Conservation (phyloP, 2,329 filamentous ascomycete genomes). For the Aspergillus amoenus region DNA sequence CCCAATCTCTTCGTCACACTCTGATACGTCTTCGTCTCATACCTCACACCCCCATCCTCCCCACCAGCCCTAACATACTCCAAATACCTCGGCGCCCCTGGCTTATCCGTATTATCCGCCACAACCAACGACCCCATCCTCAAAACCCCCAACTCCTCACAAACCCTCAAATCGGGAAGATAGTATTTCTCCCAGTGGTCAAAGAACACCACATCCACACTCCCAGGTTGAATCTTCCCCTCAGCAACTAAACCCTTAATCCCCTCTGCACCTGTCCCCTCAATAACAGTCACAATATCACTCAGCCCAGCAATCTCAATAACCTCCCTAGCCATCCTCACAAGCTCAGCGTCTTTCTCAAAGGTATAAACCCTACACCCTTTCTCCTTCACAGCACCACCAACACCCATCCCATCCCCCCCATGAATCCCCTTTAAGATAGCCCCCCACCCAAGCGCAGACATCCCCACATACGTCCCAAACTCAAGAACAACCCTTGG, state of each 20-base stretch:
- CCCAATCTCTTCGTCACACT: not conserved
- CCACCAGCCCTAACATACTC: slow-evolving; percentile 34
- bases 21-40: slow-evolving; percentile 22
- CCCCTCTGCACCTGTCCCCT: not conserved
- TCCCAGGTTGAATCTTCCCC: not conserved
- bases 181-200: not conserved
- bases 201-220: not conserved
- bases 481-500: slow-evolving; percentile 29
- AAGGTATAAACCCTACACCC: not conserved
- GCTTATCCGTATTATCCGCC: slow-evolving; percentile 42
- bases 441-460: slow-evolving; percentile 33
- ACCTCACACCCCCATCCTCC: slow-evolving; percentile 19
- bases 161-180: not conserved
- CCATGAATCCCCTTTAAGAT: slow-evolving; percentile 25
- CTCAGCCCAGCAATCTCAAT: not conserved
- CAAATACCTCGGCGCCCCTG: slow-evolving; percentile 43
- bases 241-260: not conserved
- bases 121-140: slow-evolving; percentile 32
- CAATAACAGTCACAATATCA: not conserved
- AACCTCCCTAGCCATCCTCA: not conserved
- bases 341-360: not conserved
- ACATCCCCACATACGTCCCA: slow-evolving; percentile 38
- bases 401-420: not conserved
- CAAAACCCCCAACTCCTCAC: slow-evolving; percentile 29
- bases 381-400: no score